Percentiles rank a stretch among this genome's conserved stretches.
These are phyloP conservation scores for Talaromyces sp. DNA, from an alignment of 2,329 filamentous ascomycete genomes.

Conservation along the genomic window DNA sequence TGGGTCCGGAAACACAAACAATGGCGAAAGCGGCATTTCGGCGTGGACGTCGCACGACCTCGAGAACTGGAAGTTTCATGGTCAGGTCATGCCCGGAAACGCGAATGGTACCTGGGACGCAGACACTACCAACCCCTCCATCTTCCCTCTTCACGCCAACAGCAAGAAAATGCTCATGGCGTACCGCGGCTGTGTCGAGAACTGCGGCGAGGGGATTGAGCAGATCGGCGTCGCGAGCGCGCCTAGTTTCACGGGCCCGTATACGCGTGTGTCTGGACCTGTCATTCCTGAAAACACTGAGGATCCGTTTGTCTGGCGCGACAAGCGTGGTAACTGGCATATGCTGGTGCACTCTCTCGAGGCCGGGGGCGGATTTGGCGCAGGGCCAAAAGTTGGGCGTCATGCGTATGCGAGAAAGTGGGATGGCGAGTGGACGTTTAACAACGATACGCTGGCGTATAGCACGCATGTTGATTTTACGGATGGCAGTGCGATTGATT, in stretches of 20 bases:
- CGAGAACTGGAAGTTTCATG: slow-evolving; percentile 5
- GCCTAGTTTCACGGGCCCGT: slow-evolving; percentile 9
- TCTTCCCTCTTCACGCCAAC: not conserved
- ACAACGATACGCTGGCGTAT: slow-evolving; percentile 23
- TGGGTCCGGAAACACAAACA: slow-evolving; percentile 9
- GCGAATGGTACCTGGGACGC: slow-evolving; percentile 9
- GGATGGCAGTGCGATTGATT: slow-evolving; percentile 35
- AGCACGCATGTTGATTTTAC: slow-evolving; percentile 26
- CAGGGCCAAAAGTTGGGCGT: slow-evolving; percentile 26
- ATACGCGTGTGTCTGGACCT: slow-evolving; percentile 12
- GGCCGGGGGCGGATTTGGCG: slow-evolving; percentile 18
- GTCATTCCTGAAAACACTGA: slow-evolving; percentile 21
- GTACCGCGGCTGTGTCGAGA: slow-evolving; percentile 12
- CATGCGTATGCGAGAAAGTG: slow-evolving; percentile 26
- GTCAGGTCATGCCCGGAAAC: slow-evolving; percentile 8
- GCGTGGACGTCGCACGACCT: slow-evolving; percentile 11
- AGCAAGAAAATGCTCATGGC: slow-evolving; percentile 6
- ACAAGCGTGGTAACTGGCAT: slow-evolving; percentile 31
- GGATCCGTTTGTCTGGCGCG: slow-evolving; percentile 31
- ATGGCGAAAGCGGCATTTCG: slow-evolving; percentile 13
- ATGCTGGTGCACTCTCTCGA: slow-evolving; percentile 28
- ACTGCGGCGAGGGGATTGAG: slow-evolving; percentile 10
- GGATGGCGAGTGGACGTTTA: slow-evolving; percentile 27
- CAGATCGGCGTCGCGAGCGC: slow-evolving; percentile 14
- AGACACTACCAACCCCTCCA: slow-evolving; percentile 12